Evolutionary conservation across 2,329 filamentous ascomycete species (phyloP), one percentile per base, ranked within the genome.

Genomic region (Falciphora oryzae): DNA sequence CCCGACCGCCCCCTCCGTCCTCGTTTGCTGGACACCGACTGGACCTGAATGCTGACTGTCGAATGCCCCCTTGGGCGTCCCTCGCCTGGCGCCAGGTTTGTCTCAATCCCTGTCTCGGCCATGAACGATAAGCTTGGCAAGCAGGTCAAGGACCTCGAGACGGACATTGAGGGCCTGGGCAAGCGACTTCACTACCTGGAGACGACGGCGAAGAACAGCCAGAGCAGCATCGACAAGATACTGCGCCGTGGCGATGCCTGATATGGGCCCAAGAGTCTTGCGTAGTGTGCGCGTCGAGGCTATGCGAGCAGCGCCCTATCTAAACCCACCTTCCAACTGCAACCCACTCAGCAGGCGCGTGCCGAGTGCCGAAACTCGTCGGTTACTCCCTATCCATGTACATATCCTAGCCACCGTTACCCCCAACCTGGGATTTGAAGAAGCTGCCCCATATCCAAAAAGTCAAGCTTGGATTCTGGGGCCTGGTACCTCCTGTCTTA

Each of bases 171-270:
- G 57, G 89, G 89, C 68, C 79, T 98, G 68, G 88, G 91, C 70
- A 96, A 98, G 84, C 93, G 92, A 76, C 81, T 97, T 71, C 87
- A 94, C 71, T 98, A 97, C 74, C 83, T 98, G 59, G 94, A 98
- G 80, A 96, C 92, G 65, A 98, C 95, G 62, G 90, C 92, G 75
- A 93, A 96, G 80, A 99, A 98, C 73, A 97, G 93, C 77, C 88
- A 90, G 70, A 88, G 93, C 69, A 92, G 97, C 73, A 89, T 98
- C 70, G 90, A 97, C 75, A 90, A 93, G 76, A 94, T 98, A 74
- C 84, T 98, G 73, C 85, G 85, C 73, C 78, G 84, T 63, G 80
- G 80, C 27, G 56, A 50, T 44, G 78, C 78, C 29, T 56, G 44
- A 53, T 22, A 4, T 11, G 44, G 22, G 8, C 5, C 18, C 14